Evolutionary conservation across 108 stramenopile genomes (phyloP), one percentile per base, ranked within the genome.

Genomic region (Cyclostephanos tholiformis): DNA sequence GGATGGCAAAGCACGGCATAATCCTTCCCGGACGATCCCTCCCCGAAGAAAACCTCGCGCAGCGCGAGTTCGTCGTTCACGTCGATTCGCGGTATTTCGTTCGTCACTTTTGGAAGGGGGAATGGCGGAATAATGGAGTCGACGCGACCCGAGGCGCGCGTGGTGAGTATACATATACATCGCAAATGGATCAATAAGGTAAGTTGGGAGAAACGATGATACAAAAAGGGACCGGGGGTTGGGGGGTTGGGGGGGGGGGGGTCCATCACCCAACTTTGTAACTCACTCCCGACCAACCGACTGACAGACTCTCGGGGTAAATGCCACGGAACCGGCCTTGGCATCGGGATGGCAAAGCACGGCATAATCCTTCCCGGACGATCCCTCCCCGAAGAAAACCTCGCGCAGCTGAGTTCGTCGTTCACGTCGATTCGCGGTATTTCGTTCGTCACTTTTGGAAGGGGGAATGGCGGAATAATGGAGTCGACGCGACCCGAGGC

Each of bases 1-100:
- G 75, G 81, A 29, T 94, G 90, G 77, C 93, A 94, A 26, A 94
- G 59, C 5, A 91, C 88, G 9, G 83, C 93, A 78, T 86, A 92
- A 72, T 89, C 81, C 27, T 89, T 86, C 0, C 86, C 81, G 9
- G 50, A 65, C 12, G 65, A 56, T 6, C 84, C 89, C 74, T 94
- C 93, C 16, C 91, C 93, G 74, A 92, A 92, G 64, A 94, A 88
- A 26, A 90, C 84, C 66, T 91, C 88, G 23, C 93, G 75, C n/a
- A 94, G 69, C 57, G 89, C 88, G 52, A 89, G 69, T 46, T 89
- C 83, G 80, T 91, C 89, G 6, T 59, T 69, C 11, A 88, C 72
- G 68, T 94, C 88, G 39, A 94, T 78, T 2, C 93, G 83, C 32
- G 74, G 60, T 67, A 94, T 89, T 83, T 91, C 63, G 43, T 56